Conservation (phyloP, 2,329 filamentous ascomycete genomes). For the Emericellopsis cladophorae region DNA sequence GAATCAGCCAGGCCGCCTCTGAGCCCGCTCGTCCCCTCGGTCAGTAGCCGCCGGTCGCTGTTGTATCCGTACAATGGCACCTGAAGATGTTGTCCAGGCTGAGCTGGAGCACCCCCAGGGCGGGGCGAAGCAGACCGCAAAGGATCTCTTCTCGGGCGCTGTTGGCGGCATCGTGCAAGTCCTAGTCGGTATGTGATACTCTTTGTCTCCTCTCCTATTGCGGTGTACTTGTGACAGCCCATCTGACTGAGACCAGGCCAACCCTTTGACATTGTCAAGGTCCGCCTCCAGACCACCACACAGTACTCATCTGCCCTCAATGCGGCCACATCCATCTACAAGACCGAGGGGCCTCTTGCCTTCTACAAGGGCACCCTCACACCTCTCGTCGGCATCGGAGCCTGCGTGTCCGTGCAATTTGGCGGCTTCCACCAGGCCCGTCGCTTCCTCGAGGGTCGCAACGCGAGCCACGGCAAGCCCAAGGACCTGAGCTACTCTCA, state of each 20-base stretch:
- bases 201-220: too few species aligned
- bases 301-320: slow-evolving; percentile 71
- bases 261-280: slow-evolving; percentile 89
- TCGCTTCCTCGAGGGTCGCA: slow-evolving; percentile 69
- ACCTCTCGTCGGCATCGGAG: slow-evolving; percentile 87
- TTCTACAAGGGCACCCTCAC: slow-evolving; percentile 99
- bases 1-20: background rate
- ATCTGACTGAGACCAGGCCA: slow-evolving; percentile 34
- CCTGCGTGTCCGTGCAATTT: slow-evolving; percentile 97
- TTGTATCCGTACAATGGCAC: slow-evolving; percentile 9
- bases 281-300: slow-evolving; percentile 81
- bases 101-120: slow-evolving; percentile 17
- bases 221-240: background rate
- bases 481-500: slow-evolving; percentile 61
- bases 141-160: slow-evolving; percentile 86
- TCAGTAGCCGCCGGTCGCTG: background rate
- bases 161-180: slow-evolving; percentile 91
- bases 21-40: background rate
- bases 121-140: slow-evolving; percentile 49
- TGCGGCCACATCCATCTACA: slow-evolving; percentile 73
- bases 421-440: slow-evolving; percentile 91
- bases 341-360: slow-evolving; percentile 74
- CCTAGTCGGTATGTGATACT: slow-evolving; percentile 56
- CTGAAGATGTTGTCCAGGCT: slow-evolving; percentile 23
- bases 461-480: slow-evolving; percentile 37